Conservation (phyloP, 768 basidiomycete genomes). For the Albatrellus ellisii region DNA sequence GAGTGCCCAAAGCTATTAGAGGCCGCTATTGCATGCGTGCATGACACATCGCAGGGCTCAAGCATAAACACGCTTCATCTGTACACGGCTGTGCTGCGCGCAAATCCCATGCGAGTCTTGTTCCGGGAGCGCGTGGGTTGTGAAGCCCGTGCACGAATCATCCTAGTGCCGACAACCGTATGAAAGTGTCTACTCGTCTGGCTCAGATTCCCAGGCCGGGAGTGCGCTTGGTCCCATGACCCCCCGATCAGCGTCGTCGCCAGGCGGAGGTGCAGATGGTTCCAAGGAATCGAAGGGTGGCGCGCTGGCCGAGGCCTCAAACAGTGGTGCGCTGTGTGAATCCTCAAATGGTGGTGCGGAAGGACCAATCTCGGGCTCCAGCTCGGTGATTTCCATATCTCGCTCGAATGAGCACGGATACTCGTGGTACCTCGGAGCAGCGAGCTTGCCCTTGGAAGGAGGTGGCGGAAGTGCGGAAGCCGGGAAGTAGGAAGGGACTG, state of each 20-base stretch:
- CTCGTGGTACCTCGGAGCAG: neutral
- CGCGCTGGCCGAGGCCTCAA: neutral
- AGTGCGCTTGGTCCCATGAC: neutral
- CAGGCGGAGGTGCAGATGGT: slow-evolving; percentile 9
- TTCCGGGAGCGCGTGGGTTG: no score
- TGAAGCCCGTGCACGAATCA: no score
- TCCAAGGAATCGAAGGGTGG: neutral
- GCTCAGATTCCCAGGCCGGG: neutral
- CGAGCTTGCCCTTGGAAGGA: slow-evolving; percentile 9
- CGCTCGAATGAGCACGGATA: slow-evolving; percentile 9
- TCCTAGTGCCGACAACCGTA: neutral
- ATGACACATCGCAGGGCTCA: no score
- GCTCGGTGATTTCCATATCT: slow-evolving; percentile 3
- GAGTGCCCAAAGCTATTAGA: no score
- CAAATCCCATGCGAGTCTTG: no score
- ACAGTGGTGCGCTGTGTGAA: slow-evolving; percentile 3
- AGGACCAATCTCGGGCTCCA: slow-evolving; percentile 6
- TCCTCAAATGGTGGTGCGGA: slow-evolving; percentile 11
- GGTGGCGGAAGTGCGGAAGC: slow-evolving; percentile 10
- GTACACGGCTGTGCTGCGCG: no score
- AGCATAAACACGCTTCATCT: no score
- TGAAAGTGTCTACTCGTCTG: neutral
- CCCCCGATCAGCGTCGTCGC: neutral
- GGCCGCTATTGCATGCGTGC: no score
- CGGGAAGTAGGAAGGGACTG: slow-evolving; percentile 12